Conservation (phyloP, 345 rosid species). For the Populus tremula region DNA sequence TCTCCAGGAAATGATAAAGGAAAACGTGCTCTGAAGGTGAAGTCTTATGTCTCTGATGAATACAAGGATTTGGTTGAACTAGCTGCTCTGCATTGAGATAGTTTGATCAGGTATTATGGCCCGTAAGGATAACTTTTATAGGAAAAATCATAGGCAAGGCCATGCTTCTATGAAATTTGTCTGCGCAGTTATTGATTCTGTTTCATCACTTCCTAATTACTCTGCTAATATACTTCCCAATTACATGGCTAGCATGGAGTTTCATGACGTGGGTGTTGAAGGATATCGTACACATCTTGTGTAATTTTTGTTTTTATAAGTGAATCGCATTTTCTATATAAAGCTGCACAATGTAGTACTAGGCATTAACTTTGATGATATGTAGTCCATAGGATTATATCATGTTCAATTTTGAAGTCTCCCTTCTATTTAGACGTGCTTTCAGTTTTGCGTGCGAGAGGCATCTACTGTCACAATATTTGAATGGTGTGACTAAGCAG, state of each 20-base stretch:
- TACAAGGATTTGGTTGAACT: conserved; percentile 57
- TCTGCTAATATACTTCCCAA: no score
- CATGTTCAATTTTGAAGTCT: neutral
- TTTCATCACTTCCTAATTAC: no score
- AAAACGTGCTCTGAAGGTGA: conserved; percentile 50
- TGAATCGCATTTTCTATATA: no score
- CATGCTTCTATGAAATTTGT: neutral
- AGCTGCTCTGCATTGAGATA: conserved; percentile 50
- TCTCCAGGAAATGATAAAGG: conserved; percentile 47
- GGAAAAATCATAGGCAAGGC: neutral
- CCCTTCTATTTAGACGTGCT: neutral
- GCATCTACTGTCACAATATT: no score
- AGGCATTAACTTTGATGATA: no score
- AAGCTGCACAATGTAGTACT: no score
- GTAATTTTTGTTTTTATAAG: neutral
- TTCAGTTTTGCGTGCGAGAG: no score
- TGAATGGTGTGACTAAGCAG: no score
- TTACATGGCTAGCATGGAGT: neutral
- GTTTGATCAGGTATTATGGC: neutral
- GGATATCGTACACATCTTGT: conserved; percentile 7
- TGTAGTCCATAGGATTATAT: no score
- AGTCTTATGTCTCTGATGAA: conserved; percentile 69
- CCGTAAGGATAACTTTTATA: neutral
- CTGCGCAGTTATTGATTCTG: neutral
- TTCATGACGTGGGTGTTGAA: neutral